phyloP scores from a whole-genome alignment of 192 early-diverging fungal species.

The Backusella tarrabulga region DNA sequence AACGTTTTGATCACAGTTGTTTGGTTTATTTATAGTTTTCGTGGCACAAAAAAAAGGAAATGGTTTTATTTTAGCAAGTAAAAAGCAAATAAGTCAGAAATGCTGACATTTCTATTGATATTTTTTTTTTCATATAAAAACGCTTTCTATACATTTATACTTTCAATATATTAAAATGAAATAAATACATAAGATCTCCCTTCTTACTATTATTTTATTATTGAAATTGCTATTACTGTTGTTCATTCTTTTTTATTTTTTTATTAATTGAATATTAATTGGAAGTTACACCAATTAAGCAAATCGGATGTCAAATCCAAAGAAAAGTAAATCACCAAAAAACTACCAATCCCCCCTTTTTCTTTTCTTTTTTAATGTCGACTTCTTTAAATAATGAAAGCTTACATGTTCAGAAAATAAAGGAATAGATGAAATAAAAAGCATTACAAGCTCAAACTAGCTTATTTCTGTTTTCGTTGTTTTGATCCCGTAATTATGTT shows the following conservation, averaged over 20 bases:
- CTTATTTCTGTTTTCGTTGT: neutral
- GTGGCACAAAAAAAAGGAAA: neutral
- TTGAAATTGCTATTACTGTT: neutral
- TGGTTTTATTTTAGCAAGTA: neutral
- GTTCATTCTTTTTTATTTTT: neutral
- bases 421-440: neutral
- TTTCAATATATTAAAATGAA: neutral
- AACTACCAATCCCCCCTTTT: neutral
- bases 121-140: neutral
- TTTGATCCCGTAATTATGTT: neutral
- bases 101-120: neutral
- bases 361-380: neutral
- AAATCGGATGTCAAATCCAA: neutral
- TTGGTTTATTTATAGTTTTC: neutral
- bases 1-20: slow-evolving; percentile 2
- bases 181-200: neutral
- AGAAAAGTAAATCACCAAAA: neutral
- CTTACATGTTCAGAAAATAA: neutral
- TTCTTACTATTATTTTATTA: neutral
- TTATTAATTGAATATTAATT: neutral
- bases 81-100: neutral
- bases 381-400: neutral
- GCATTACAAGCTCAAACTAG: neutral
- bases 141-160: neutral
- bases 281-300: neutral